These are phyloP conservation scores for Filobasidium floriforme DNA, from an alignment of 768 basidiomycete genomes.

Conservation along the genomic window DNA sequence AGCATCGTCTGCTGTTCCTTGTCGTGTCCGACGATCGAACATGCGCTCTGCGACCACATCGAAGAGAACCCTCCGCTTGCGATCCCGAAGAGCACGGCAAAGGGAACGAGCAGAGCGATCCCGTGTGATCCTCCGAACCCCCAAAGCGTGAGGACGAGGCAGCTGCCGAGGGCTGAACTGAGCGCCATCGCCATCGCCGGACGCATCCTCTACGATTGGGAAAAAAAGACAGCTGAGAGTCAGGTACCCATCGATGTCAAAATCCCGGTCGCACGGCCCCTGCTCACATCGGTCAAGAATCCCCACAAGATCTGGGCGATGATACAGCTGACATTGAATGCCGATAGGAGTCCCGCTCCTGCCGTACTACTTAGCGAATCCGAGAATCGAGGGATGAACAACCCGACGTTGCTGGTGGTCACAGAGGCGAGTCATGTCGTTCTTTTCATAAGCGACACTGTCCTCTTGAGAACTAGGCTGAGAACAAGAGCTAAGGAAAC, in stretches of 20 bases:
- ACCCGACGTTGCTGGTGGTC: conserved; percentile 29
- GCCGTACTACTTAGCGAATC: conserved; percentile 23
- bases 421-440: no score
- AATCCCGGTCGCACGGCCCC: no score
- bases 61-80: conserved; percentile 26
- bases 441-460: no score
- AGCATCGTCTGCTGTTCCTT: conserved; percentile 28
- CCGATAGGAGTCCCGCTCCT: conserved; percentile 26
- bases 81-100: conserved; percentile 27
- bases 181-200: conserved; percentile 26
- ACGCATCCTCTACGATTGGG: conserved; percentile 22
- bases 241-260: no score
- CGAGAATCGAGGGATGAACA: conserved; percentile 27
- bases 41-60: conserved; percentile 30
- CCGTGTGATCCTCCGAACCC: conserved; percentile 23
- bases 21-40: conserved; percentile 25
- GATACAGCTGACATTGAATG: conserved; percentile 28
- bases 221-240: neutral
- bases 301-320: conserved; percentile 29
- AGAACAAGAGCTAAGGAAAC: neutral
- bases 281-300: conserved; percentile 27
- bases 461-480: no score
- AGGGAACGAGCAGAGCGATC: conserved; percentile 24
- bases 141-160: conserved; percentile 27
- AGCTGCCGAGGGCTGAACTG: conserved; percentile 23